phyloP scores from a whole-genome alignment of 257 asterid species.

The Gynochthodes officinalis region DNA sequence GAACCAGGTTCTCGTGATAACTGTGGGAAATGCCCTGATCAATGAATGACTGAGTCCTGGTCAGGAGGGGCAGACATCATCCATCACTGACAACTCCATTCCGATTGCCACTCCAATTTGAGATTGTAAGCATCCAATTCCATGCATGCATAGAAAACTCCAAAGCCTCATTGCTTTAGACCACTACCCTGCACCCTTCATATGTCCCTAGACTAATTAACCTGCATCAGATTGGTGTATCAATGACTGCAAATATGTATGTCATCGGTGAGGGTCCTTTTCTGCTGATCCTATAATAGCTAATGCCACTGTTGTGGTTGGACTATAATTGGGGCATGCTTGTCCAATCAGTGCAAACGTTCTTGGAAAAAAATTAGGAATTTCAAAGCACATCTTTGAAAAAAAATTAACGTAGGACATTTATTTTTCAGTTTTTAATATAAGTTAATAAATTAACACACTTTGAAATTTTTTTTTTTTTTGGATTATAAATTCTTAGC shows the following conservation, averaged over 20 bases:
- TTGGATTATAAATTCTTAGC: too few species aligned
- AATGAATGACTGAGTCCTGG: conserved; percentile 19
- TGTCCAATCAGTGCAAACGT: not conserved
- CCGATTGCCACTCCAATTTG: conserved; percentile 15
- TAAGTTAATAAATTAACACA: too few species aligned
- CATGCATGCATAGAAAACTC: conserved; percentile 19
- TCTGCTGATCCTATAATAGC: conserved; percentile 20
- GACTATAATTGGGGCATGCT: not conserved
- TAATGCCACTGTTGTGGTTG: conserved; percentile 13
- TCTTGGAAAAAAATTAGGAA: too few species aligned
- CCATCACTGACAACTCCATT: conserved; percentile 16
- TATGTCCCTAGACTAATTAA: too few species aligned
- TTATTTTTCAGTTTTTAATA: too few species aligned
- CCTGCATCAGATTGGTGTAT: conserved; percentile 27
- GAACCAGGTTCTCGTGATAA: conserved; percentile 42
- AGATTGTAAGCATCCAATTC: conserved; percentile 1
- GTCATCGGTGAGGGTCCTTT: conserved; percentile 28
- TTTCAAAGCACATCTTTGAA: too few species aligned
- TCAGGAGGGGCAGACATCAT: too few species aligned
- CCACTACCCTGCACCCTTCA: conserved; percentile 7
- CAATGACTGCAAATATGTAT: conserved; percentile 21
- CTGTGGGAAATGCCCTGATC: conserved; percentile 11
- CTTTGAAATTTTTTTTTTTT: too few species aligned
- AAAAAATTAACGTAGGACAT: too few species aligned
- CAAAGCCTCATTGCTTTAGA: conserved; percentile 19